phyloP scores from a whole-genome alignment of 108 stramenopile genomes.

The Cyclostephanos invisitatus region DNA sequence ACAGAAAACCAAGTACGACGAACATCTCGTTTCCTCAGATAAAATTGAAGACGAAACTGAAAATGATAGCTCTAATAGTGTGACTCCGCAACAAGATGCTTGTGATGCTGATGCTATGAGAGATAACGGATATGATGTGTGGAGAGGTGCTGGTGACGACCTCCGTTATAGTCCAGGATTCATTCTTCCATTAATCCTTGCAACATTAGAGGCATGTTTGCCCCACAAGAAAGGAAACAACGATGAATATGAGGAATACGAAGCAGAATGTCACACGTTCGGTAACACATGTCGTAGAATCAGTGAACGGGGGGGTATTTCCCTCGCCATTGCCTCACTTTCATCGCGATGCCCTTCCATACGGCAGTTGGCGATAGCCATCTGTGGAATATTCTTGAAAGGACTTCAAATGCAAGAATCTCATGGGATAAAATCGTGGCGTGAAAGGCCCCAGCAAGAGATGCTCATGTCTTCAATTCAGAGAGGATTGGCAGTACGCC shows the following conservation, averaged over 20 bases:
- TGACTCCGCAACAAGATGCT: constrained; percentile 1
- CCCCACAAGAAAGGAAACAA: constrained; percentile 14
- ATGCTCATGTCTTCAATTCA: constrained; percentile 83
- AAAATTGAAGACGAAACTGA: constrained; percentile 21
- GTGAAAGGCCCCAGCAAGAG: constrained; percentile 73
- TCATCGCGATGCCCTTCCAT: constrained; percentile 61
- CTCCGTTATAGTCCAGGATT: constrained; percentile 77
- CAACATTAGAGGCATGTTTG: constrained; percentile 28
- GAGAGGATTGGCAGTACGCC: constrained; percentile 55
- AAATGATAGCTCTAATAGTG: constrained; percentile 11
- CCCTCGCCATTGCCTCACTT: constrained; percentile 60
- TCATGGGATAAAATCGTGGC: constrained; percentile 59
- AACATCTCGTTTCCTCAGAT: background rate
- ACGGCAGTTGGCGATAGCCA: constrained; percentile 56
- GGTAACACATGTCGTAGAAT: constrained; percentile 47
- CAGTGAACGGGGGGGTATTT: constrained; percentile 63
- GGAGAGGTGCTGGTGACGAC: constrained; percentile 52
- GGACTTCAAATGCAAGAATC: constrained; percentile 63
- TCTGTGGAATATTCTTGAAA: constrained; percentile 58
- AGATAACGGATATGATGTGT: constrained; percentile 10
- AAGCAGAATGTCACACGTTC: constrained; percentile 26
- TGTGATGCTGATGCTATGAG: background rate
- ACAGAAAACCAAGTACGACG: constrained; percentile 10
- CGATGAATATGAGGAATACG: constrained; percentile 11
- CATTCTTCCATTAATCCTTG: constrained; percentile 64